Percentiles rank a stretch among this genome's conserved stretches.
phyloP scores from a whole-genome alignment of 179 eudicot species.

The Beta lomatogona region DNA sequence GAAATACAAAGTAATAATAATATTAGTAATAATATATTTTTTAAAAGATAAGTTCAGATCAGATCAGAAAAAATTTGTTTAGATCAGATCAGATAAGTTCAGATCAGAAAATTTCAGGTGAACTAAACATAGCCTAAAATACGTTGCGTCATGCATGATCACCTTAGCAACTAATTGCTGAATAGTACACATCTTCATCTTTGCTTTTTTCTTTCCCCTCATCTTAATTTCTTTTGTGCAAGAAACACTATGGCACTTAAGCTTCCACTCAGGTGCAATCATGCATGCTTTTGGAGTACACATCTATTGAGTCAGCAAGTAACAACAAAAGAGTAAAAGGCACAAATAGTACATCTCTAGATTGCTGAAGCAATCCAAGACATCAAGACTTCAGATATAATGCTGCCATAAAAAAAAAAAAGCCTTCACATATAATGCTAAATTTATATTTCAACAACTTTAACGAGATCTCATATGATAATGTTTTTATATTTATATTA shows the following conservation, averaged over 20 bases:
- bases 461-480: no score
- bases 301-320: background rate
- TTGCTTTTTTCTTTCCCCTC: background rate
- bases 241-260: background rate
- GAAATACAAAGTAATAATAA: no score
- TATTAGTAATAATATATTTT: no score
- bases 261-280: background rate
- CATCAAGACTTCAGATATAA: background rate
- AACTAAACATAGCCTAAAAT: background rate
- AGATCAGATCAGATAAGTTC: no score
- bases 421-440: no score
- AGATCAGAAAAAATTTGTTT: no score
- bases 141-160: constrained; percentile 4
- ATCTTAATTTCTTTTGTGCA: background rate
- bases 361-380: background rate
- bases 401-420: no score
- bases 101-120: no score
- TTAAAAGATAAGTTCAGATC: no score
- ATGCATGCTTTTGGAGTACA: background rate
- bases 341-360: background rate
- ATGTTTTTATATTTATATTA: no score
- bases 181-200: constrained; percentile 7
- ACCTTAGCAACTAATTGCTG: background rate
- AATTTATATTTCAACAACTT: no score
- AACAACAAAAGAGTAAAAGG: background rate